phyloP scores from a whole-genome alignment of 78 protist species.

The Dictyostelium firmibasis region DNA sequence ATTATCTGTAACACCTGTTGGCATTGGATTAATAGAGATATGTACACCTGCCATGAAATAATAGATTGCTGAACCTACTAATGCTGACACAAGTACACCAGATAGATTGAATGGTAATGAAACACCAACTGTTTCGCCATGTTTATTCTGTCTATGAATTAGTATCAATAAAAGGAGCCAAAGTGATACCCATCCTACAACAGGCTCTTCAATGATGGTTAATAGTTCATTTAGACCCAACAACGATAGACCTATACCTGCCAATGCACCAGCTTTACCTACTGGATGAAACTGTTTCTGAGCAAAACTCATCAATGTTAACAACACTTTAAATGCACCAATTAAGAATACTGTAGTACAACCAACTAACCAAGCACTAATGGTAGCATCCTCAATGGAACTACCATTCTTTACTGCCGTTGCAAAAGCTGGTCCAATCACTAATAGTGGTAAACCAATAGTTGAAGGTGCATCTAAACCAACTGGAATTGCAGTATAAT shows the following conservation, averaged over 20 bases:
- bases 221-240: slow-evolving; percentile 49
- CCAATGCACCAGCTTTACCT: slow-evolving; percentile 69
- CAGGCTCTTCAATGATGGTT: slow-evolving; percentile 34
- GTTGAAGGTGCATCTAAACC: slow-evolving; percentile 72
- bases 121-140: neutral
- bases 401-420: neutral
- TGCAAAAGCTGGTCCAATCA: slow-evolving; percentile 55
- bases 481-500: slow-evolving; percentile 44
- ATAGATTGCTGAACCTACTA: slow-evolving; percentile 30
- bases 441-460: slow-evolving; percentile 58
- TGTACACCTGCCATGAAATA: slow-evolving; percentile 55
- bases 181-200: slow-evolving; percentile 49
- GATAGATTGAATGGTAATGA: slow-evolving; percentile 35
- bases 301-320: slow-evolving; percentile 34
- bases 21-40: slow-evolving; percentile 28
- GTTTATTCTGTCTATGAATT: slow-evolving; percentile 35
- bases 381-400: neutral
- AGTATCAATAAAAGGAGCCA: slow-evolving; percentile 23
- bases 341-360: slow-evolving; percentile 61
- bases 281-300: slow-evolving; percentile 69
- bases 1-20: neutral
- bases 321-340: slow-evolving; percentile 24
- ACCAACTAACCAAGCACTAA: slow-evolving; percentile 70
- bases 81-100: slow-evolving; percentile 27
- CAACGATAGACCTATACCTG: slow-evolving; percentile 57